Percentiles rank a stretch among this genome's conserved stretches.
phyloP scores from a whole-genome alignment of 331 rosid genomes.

The Phaseolus coccineus region DNA sequence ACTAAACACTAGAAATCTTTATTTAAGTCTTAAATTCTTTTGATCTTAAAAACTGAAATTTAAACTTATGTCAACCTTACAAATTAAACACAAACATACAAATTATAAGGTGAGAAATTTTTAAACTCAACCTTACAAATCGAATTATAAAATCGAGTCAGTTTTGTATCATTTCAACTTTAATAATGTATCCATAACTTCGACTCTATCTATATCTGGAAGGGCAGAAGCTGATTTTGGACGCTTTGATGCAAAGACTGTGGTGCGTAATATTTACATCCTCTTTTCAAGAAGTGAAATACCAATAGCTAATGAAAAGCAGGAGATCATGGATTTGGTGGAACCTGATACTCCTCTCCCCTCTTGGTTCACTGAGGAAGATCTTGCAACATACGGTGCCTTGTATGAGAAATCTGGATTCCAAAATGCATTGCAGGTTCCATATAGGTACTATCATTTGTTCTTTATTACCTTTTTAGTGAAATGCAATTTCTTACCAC shows the following conservation, averaged over 20 bases:
- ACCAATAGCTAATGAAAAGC: constrained; percentile 72
- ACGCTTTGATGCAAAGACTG: constrained; percentile 71
- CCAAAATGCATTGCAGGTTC: constrained; percentile 71
- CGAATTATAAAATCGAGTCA: no score
- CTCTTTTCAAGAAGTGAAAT: constrained; percentile 79
- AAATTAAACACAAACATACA: no score
- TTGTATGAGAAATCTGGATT: constrained; percentile 86
- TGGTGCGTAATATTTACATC: constrained; percentile 75
- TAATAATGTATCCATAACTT: no score
- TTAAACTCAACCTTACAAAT: no score
- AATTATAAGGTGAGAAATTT: no score
- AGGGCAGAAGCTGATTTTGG: constrained; percentile 92
- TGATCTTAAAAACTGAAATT: no score
- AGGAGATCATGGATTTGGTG: constrained; percentile 90
- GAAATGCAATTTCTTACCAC: background rate
- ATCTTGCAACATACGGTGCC: constrained; percentile 69
- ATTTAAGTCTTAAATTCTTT: background rate
- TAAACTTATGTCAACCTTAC: no score
- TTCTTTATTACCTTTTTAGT: background rate
- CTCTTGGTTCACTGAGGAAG: constrained; percentile 81
- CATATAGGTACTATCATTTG: constrained; percentile 63
- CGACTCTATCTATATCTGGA: constrained; percentile 46
- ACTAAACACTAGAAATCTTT: background rate
- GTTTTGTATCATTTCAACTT: no score
- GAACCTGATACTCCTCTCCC: constrained; percentile 78